Base-by-base conservation (phyloP, 163 green algal genomes). In the Prototheca wickerhamii region DNA sequence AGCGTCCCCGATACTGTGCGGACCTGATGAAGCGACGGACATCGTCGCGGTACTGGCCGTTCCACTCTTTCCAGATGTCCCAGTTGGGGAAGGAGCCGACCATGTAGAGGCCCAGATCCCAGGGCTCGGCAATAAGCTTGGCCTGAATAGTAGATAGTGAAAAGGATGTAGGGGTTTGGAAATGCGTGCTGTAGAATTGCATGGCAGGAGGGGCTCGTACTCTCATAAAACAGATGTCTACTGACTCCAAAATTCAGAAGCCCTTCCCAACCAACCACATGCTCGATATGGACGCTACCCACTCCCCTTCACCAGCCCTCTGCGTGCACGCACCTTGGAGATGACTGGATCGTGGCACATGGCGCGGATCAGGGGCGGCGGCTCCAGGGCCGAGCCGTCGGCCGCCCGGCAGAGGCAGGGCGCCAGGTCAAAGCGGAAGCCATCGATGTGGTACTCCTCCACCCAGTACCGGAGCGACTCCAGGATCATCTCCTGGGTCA, bases 361-460 rank as follows among this genome's bases (percentile, higher is more conserved):
- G 43, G 81, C 77, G 0, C 84, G 75, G 57, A 98, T 93, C 21
- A 98, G 68, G 1, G 93, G 92, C 0, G 93, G 92, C 3, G 76
- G 83, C 4, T 61, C 34, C 58, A 98, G 74, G 2, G 87, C 80
- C 17, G 76, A 58, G 25, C 90, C 90, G 42, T 81, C 75, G 18
- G 61, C 63, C 64, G 91, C 87, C 21, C 89, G 70, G 74, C 88
- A 95, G 44, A 96, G 73, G 61, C 75, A 87, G 40, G 80, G 88
- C 0, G 93, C 93, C 34, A 98, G 85, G 76, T 99, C 93, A 69
- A 99, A 99, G 30, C 93, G 78, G 78, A 99, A 99, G 28, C 93
- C 93, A 67, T 99, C 93, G 61, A 99, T 87, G 68, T 96, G 90
- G 65, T 90, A 96, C 80, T 97, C 91, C 62, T 83, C 66, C 59